Base-by-base conservation (phyloP, 352 stramenopile species). In the Sclerospora graminicola region DNA sequence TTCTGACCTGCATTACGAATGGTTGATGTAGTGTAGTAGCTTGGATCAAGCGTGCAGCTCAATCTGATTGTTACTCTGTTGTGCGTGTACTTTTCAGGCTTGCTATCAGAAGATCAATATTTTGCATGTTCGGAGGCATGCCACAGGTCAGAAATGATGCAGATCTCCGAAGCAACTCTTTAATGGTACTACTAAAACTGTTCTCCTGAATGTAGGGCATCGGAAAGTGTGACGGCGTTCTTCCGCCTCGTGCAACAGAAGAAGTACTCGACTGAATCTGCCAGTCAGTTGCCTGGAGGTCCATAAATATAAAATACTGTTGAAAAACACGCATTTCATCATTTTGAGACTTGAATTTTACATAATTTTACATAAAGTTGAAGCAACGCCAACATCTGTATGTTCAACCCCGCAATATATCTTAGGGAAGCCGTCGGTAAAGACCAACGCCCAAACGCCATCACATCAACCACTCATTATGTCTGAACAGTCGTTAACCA, bases 41-140 rank as follows among this genome's bases (percentile, higher is more conserved):
- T 18, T 40, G 13, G 7, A 30, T 49, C 28, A 4, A 32, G 4
- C 24, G 15, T n/a, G 21, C 21, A 26, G 21, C 21, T 26, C 21
- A 6, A 6, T 26, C 21, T 26, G 21, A 26, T 26, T 26, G 21
- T 26, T 3, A 7, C 4, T 7, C 24, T 20, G 31, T 27, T 38
- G 23, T 41, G 5, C 35, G 36, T 11, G 42, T 33, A 44, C 30
- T 15, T n/a, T 53, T 5, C 40, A 84, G 71, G 72, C 20, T 48
- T 87, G 33, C 54, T 89, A 32, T 74, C 67, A 5, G 76, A 91
- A 60, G 75, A 85, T 26, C 71, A 89, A 45, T 91, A 86, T 45
- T 91, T 91, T 58, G 73, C 79, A 19, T 83, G 74, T 33, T 85
- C 74, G 0, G 79, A 91, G 43, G 78, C 78, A 18, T 91, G 79